A percentile compares a stretch with the other conserved stretches of the same genome.
Conservation (phyloP, 176 grass and related monocot genomes). For the Musa itinerans region DNA sequence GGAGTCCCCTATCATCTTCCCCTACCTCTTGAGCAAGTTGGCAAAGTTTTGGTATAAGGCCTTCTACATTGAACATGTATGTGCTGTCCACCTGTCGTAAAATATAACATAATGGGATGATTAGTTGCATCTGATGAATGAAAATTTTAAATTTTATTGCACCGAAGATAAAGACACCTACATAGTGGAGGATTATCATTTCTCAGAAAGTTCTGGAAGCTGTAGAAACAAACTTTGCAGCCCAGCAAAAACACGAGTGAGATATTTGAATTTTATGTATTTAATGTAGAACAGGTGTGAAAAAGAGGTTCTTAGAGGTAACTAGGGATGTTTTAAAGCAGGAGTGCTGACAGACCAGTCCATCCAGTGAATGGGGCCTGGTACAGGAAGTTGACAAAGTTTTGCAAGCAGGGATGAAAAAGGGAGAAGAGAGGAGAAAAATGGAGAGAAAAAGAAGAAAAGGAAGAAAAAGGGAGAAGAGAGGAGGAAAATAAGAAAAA, state of each 20-base stretch:
- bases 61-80: constrained; percentile 95
- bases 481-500: no score
- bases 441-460: no score
- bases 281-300: background rate
- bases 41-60: constrained; percentile 86
- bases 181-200: background rate
- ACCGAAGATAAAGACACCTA: background rate
- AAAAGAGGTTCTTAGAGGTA: background rate
- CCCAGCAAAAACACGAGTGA: background rate
- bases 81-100: constrained; percentile 77
- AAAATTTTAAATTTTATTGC: background rate
- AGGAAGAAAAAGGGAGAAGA: no score
- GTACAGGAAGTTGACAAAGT: no score
- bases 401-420: no score
- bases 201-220: background rate
- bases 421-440: no score
- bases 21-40: constrained; percentile 63
- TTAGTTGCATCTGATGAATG: background rate
- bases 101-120: constrained; percentile 8
- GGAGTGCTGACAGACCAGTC: background rate
- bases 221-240: background rate
- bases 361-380: background rate
- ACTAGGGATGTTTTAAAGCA: background rate
- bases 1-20: constrained; percentile 57
- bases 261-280: no score